phyloP scores from a whole-genome alignment of 2,329 filamentous ascomycete species.

The Pseudocercospora eumusae region DNA sequence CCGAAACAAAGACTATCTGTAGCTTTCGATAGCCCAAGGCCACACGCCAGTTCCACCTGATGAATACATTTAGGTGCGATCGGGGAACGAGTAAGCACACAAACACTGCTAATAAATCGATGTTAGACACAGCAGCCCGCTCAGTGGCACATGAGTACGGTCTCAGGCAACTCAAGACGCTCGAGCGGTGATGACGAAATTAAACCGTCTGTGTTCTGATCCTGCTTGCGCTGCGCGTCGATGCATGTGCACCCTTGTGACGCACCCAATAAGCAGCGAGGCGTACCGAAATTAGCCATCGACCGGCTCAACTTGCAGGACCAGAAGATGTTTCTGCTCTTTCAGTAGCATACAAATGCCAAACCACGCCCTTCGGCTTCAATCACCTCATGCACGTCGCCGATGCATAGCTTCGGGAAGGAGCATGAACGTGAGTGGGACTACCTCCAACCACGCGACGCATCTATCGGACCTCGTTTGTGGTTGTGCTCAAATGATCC shows the following conservation, averaged over 20 bases:
- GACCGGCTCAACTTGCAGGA: conserved; percentile 1
- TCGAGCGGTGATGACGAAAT: conserved; percentile 20
- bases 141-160: conserved; percentile 12
- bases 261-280: conserved; percentile 11
- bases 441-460: conserved; percentile 22
- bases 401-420: conserved; percentile 20
- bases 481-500: conserved; percentile 19
- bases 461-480: conserved; percentile 18
- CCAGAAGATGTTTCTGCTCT: not conserved
- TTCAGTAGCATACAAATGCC: conserved; percentile 8
- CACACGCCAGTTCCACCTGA: conserved; percentile 9
- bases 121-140: conserved; percentile 16
- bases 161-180: conserved; percentile 15
- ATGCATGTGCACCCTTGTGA: conserved; percentile 14
- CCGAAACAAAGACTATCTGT: conserved; percentile 19
- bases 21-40: conserved; percentile 17
- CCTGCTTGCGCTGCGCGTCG: conserved; percentile 16
- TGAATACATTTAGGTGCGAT: conserved; percentile 6
- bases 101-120: conserved; percentile 14
- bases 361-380: conserved; percentile 12
- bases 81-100: conserved; percentile 15
- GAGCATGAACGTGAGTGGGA: conserved; percentile 23
- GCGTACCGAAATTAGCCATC: conserved; percentile 2
- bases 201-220: conserved; percentile 12
- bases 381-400: conserved; percentile 21